Percentiles rank a stretch among this genome's conserved stretches.
Conservation (phyloP, 2,329 filamentous ascomycete genomes). For the Fusarium anguioides region DNA sequence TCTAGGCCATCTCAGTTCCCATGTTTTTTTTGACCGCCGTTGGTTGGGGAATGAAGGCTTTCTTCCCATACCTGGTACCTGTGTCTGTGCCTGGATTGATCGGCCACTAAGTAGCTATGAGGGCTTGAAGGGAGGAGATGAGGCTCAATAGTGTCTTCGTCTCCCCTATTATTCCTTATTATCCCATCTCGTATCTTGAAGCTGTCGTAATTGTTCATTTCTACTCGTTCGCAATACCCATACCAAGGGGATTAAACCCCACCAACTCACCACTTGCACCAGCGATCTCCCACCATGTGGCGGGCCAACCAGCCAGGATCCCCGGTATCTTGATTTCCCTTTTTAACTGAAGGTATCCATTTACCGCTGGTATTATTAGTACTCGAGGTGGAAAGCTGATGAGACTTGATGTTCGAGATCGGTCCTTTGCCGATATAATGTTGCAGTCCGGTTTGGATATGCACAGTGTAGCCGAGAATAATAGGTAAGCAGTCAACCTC, state of each 20-base stretch:
- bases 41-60: slow-evolving; percentile 37
- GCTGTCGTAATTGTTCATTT: slow-evolving; percentile 45
- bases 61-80: slow-evolving; percentile 2
- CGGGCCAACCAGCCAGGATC: slow-evolving; percentile 43
- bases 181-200: slow-evolving; percentile 25
- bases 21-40: slow-evolving; percentile 22
- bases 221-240: slow-evolving; percentile 22
- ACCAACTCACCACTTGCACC: slow-evolving; percentile 32
- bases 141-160: slow-evolving; percentile 17
- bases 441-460: slow-evolving; percentile 9
- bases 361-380: slow-evolving; percentile 25
- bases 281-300: slow-evolving; percentile 40
- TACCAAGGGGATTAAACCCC: slow-evolving; percentile 37
- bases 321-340: slow-evolving; percentile 13
- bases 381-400: not conserved
- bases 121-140: slow-evolving; percentile 18
- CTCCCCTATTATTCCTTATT: slow-evolving; percentile 23
- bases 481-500: slow-evolving; percentile 9
- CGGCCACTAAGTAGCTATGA: not conserved
- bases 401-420: slow-evolving; percentile 18
- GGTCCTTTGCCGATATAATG: slow-evolving; percentile 24
- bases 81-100: not conserved
- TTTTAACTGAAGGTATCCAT: slow-evolving; percentile 8
- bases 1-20: slow-evolving; percentile 22
- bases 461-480: slow-evolving; percentile 5